Conservation (phyloP, 352 stramenopile species). For the Globisporangium okanoganense region DNA sequence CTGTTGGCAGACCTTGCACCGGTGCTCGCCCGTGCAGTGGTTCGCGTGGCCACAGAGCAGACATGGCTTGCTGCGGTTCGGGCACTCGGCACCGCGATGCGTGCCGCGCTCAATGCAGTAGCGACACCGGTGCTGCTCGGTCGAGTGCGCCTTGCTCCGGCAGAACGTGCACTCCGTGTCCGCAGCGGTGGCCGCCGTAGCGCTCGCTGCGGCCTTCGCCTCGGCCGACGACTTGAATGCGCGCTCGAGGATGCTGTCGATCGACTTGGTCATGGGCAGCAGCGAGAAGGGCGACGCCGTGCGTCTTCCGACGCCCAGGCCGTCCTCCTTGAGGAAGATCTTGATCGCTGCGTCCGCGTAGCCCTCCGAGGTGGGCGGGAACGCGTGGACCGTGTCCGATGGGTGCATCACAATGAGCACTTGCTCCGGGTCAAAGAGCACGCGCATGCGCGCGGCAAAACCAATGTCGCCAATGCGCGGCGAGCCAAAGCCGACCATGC, state of each 20-base stretch:
- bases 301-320: slow-evolving; percentile 58
- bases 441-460: slow-evolving; percentile 64
- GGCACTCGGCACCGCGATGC: slow-evolving; percentile 66
- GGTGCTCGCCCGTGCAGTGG: slow-evolving; percentile 79
- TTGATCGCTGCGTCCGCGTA: slow-evolving; percentile 80
- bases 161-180: slow-evolving; percentile 55
- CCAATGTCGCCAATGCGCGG: slow-evolving; percentile 74
- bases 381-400: slow-evolving; percentile 77
- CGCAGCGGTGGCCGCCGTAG: slow-evolving; percentile 10
- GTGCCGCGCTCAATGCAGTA: slow-evolving; percentile 81
- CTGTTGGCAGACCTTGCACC: slow-evolving; percentile 78
- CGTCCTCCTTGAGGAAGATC: slow-evolving; percentile 78
- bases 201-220: slow-evolving; percentile 10
- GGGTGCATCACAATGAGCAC: slow-evolving; percentile 84
- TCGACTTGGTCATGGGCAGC: slow-evolving; percentile 66
- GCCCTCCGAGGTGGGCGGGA: slow-evolving; percentile 74
- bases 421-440: slow-evolving; percentile 78
- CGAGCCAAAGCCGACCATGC: slow-evolving; percentile 81
- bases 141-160: slow-evolving; percentile 50
- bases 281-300: slow-evolving; percentile 70
- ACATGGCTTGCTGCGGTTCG: slow-evolving; percentile 66
- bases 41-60: slow-evolving; percentile 66
- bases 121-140: slow-evolving; percentile 73
- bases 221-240: slow-evolving; percentile 42
- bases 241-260: slow-evolving; percentile 72